Evolutionary conservation across 2,329 filamentous ascomycete species (phyloP).

Genomic region (Colletotrichum sp.): DNA sequence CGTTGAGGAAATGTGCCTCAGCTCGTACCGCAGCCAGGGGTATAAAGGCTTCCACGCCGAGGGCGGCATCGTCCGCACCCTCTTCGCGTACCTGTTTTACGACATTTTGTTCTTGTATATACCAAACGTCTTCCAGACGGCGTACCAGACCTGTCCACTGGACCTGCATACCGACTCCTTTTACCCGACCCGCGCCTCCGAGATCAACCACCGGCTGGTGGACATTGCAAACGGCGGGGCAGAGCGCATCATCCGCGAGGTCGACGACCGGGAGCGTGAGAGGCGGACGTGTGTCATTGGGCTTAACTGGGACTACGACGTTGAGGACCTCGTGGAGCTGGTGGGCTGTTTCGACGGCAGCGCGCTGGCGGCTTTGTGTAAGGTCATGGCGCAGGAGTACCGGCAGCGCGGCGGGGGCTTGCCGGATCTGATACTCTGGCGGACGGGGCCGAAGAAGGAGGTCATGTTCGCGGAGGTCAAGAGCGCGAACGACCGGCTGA

Average conservation of each 20-base stretch:
- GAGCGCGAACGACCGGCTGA: slow-evolving; percentile 88
- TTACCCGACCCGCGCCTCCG: slow-evolving; percentile 81
- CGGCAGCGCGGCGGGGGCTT: slow-evolving; percentile 84
- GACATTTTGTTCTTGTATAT: slow-evolving; percentile 93
- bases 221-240: slow-evolving; percentile 87
- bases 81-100: slow-evolving; percentile 90
- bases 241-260: slow-evolving; percentile 65
- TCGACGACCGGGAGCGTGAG: slow-evolving; percentile 73
- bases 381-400: slow-evolving; percentile 96
- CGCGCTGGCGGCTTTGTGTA: slow-evolving; percentile 84
- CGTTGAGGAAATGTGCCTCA: slow-evolving; percentile 94
- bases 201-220: slow-evolving; percentile 87
- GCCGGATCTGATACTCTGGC: slow-evolving; percentile 93
- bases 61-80: slow-evolving; percentile 87
- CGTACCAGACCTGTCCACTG: slow-evolving; percentile 91
- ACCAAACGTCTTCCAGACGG: slow-evolving; percentile 96
- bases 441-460: slow-evolving; percentile 45
- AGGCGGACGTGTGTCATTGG: slow-evolving; percentile 86
- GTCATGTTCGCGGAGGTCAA: slow-evolving; percentile 84
- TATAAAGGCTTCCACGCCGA: slow-evolving; percentile 97
- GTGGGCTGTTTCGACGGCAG: slow-evolving; percentile 79
- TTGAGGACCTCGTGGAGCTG: slow-evolving; percentile 81
- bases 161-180: slow-evolving; percentile 95
- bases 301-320: slow-evolving; percentile 86
- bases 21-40: slow-evolving; percentile 79